phyloP scores from a whole-genome alignment of 768 basidiomycete genomes.

The Leccinellum rugosiceps region DNA sequence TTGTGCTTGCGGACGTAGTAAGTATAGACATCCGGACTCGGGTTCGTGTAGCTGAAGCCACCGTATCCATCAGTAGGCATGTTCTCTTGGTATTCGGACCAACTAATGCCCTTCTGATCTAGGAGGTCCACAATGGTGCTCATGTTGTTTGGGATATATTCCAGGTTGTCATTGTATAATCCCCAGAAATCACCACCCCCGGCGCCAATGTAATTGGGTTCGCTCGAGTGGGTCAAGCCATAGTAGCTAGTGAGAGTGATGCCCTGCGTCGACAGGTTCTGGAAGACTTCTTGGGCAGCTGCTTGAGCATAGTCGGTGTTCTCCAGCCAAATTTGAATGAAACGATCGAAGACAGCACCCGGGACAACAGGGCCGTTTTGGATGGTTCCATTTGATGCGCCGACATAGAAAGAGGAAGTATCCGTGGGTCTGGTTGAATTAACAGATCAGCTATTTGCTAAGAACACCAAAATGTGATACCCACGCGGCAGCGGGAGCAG shows the following conservation, averaged over 20 bases:
- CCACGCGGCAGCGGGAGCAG: slow-evolving; percentile 21
- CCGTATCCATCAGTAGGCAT: slow-evolving; percentile 48
- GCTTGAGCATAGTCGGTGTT: slow-evolving; percentile 48
- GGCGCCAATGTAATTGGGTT: slow-evolving; percentile 54
- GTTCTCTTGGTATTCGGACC: slow-evolving; percentile 59
- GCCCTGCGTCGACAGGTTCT: slow-evolving; percentile 45
- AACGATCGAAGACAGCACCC: slow-evolving; percentile 42
- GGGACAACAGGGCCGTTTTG: slow-evolving; percentile 34
- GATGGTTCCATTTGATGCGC: slow-evolving; percentile 41
- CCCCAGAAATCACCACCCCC: slow-evolving; percentile 54
- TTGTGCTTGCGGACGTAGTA: slow-evolving; percentile 57
- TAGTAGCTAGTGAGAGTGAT: slow-evolving; percentile 46
- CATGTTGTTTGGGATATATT: slow-evolving; percentile 41
- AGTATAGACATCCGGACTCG: slow-evolving; percentile 33
- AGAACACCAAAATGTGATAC: slow-evolving; percentile 3
- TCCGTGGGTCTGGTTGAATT: slow-evolving; percentile 16
- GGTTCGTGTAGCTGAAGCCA: slow-evolving; percentile 35
- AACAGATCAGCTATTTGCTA: slow-evolving; percentile 1
- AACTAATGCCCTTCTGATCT: slow-evolving; percentile 53
- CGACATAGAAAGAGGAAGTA: slow-evolving; percentile 38
- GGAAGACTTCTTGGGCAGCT: slow-evolving; percentile 26
- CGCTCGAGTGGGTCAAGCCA: slow-evolving; percentile 51
- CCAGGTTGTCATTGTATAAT: slow-evolving; percentile 39
- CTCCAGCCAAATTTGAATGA: slow-evolving; percentile 56
- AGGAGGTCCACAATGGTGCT: slow-evolving; percentile 58